Evolutionary conservation across 371 early-diverging fungal species (phyloP), one percentile per base, ranked within the genome.

Genomic region (Synchytrium microbalum): DNA sequence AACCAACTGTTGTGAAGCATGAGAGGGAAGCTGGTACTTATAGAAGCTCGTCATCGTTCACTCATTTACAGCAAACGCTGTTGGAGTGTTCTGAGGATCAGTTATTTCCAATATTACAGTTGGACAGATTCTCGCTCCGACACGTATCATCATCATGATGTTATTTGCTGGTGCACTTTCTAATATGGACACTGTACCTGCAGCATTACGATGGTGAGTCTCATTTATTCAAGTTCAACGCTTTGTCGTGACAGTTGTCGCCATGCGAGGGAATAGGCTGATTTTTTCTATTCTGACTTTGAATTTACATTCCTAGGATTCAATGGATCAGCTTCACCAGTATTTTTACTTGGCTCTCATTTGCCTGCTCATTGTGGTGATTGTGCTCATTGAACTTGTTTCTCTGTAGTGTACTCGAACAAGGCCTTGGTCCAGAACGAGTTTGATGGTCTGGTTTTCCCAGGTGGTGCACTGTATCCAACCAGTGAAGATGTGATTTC

Each of bases 21-120:
- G 85, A 84, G 63, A 69, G 82, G 25, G 74, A 75, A 16, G 65
- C 75, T 32, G 80, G 80, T 13, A 65, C 77, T 19, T 84, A 81
- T 70, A 51, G 74, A 8, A 71, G 79, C 10, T 64, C 72, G 27
- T 55, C 71, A 10, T 70, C 2, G 63, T 69, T 19, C 71, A 77
- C 25, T 57, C 70, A 3, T 54, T 69, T 24, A 46, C 67, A 38
- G 67, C 78, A 1, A 58, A 69, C 56, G n/a, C 60, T 14, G 61
- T 81, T 16, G 80, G 79, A 1, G 59, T 81, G 33, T 66, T 73
- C 14, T 74, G 81, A 28, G 72, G 79, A 5, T 64, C 77, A 26
- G 66, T 68, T 2, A 73, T 77, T 3, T 72, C 77, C 23, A 75
- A 32, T 31, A 64, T 66, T n/a, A 63, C 59, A 29, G 64, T 81